Percentiles rank a stretch among this genome's conserved stretches.
These are phyloP conservation scores for Salix dunnii DNA, from an alignment of 345 rosid species.

Conservation along the genomic window DNA sequence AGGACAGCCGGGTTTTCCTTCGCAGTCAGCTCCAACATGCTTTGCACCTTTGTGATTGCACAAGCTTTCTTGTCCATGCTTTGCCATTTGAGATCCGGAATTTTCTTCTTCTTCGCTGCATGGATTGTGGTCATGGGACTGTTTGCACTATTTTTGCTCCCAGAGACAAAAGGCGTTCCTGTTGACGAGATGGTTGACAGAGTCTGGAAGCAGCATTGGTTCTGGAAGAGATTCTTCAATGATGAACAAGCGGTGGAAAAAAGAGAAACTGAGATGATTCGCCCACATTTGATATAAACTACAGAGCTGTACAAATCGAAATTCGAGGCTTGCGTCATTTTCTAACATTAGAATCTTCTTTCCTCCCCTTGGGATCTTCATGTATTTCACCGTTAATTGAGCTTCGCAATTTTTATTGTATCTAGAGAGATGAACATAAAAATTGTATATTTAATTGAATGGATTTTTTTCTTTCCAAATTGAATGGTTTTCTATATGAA, in stretches of 20 bases:
- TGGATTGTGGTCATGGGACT: constrained; percentile 36
- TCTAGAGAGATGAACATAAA: no score
- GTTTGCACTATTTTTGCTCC: constrained; percentile 33
- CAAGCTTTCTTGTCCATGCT: constrained; percentile 57
- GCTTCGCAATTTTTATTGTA: no score
- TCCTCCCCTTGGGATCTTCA: no score
- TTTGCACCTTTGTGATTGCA: constrained; percentile 55
- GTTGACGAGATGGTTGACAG: constrained; percentile 55
- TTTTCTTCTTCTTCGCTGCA: constrained; percentile 57
- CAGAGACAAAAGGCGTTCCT: constrained; percentile 65
- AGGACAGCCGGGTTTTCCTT: constrained; percentile 53
- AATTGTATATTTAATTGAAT: no score
- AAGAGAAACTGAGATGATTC: no score
- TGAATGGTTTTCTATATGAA: no score
- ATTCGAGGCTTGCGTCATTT: no score
- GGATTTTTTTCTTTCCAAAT: no score
- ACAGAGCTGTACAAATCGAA: no score
- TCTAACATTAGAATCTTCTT: no score
- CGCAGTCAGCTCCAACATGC: constrained; percentile 53
- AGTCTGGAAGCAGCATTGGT: constrained; percentile 64
- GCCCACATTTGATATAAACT: no score
- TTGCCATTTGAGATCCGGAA: constrained; percentile 39
- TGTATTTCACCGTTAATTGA: no score
- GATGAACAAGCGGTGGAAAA: not conserved
- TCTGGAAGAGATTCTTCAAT: constrained; percentile 43